Evolutionary conservation across 164 flowering plant species (phyloP).

Genomic region (Litsea cubeba): DNA sequence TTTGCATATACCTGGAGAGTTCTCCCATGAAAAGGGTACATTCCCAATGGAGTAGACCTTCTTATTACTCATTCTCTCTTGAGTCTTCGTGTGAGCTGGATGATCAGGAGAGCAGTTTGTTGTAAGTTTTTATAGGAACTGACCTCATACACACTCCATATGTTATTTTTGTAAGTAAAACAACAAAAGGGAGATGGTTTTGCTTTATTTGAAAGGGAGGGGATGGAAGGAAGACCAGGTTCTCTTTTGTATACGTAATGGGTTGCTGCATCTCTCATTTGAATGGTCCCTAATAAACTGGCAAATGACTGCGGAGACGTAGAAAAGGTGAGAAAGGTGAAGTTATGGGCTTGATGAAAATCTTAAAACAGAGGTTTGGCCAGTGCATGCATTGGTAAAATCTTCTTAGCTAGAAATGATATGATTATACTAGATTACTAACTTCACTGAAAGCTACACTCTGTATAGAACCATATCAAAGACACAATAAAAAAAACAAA

Average conservation of each 20-base stretch:
- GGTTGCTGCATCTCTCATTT: constrained; percentile 10
- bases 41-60: constrained; percentile 23
- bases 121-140: constrained; percentile 5
- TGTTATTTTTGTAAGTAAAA: constrained; percentile 15
- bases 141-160: constrained; percentile 26
- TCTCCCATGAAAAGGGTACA: constrained; percentile 50
- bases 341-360: neutral
- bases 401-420: too few relatives aligned
- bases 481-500: too few relatives aligned
- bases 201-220: constrained; percentile 12
- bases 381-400: neutral
- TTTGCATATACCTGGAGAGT: constrained; percentile 35
- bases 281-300: neutral
- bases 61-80: constrained; percentile 22
- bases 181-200: constrained; percentile 25
- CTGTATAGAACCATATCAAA: too few relatives aligned
- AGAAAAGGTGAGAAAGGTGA: neutral
- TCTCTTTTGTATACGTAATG: constrained; percentile 7
- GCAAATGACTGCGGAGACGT: neutral
- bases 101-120: neutral
- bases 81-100: neutral
- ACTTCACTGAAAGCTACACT: too few relatives aligned
- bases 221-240: neutral
- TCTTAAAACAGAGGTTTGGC: neutral
- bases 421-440: too few relatives aligned